Evolutionary conservation across 192 early-diverging fungal species (phyloP).

Genomic region (Coemansia sp.): DNA sequence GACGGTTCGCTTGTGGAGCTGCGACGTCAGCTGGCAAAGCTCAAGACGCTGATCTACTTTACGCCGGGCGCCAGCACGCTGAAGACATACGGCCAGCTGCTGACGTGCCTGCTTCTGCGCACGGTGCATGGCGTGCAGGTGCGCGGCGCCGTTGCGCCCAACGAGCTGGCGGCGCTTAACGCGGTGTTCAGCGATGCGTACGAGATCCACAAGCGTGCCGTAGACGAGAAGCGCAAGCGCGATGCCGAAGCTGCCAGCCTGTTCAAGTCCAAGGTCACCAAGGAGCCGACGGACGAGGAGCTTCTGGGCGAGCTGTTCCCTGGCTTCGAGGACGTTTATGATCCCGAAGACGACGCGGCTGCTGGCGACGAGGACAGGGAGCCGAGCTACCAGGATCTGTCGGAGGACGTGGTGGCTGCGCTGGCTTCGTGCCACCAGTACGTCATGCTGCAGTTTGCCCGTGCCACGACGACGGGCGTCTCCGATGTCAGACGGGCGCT

Average conservation of each 20-base stretch:
- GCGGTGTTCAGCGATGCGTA: slow-evolving; percentile 32
- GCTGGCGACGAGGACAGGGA: slow-evolving; percentile 8
- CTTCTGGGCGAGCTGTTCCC: slow-evolving; percentile 79
- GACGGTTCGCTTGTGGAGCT: no score
- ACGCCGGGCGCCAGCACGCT: slow-evolving; percentile 8
- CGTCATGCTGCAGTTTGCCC: slow-evolving; percentile 52
- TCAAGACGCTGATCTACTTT: slow-evolving; percentile 37
- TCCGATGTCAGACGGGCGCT: slow-evolving; percentile 14
- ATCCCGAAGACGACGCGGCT: slow-evolving; percentile 29
- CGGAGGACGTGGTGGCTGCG: slow-evolving; percentile 51
- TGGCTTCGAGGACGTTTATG: slow-evolving; percentile 68
- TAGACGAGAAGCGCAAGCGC: slow-evolving; percentile 27
- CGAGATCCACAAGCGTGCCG: slow-evolving; percentile 35
- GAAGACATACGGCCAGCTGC: slow-evolving; percentile 29
- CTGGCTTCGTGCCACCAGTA: slow-evolving; percentile 56
- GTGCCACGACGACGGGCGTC: not conserved
- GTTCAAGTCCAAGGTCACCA: slow-evolving; percentile 25
- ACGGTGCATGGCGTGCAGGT: slow-evolving; percentile 28
- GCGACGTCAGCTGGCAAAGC: slow-evolving; percentile 15
- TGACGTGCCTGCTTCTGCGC: slow-evolving; percentile 23
- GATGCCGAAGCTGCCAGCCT: slow-evolving; percentile 39
- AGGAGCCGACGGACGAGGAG: slow-evolving; percentile 65
- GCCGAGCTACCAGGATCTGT: slow-evolving; percentile 49
- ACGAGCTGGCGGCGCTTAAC: slow-evolving; percentile 33
- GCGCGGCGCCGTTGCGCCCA: slow-evolving; percentile 18